A percentile compares a stretch with the other conserved stretches of the same genome.
Conservation (phyloP, 495 filamentous ascomycete genomes). For the Annulohypoxylon moriforme region DNA sequence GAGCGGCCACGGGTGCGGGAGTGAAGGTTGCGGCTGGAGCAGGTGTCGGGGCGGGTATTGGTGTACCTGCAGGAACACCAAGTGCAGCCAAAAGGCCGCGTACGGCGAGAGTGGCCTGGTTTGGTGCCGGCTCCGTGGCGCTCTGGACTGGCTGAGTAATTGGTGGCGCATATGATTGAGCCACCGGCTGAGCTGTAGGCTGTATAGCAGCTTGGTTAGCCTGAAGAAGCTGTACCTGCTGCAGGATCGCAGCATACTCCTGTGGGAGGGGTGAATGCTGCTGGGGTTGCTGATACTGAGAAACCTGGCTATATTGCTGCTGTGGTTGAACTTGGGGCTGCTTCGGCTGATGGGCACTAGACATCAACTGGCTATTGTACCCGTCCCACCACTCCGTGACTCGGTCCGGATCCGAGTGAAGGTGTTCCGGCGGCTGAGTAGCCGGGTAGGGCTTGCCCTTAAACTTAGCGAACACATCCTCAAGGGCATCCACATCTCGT, state of each 20-base stretch:
- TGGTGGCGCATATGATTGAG: conserved; percentile 9
- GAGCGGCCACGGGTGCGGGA: background rate
- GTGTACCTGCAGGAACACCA: background rate
- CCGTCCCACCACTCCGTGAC: conserved; percentile 49
- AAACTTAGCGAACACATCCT: conserved; percentile 46
- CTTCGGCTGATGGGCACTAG: conserved; percentile 33
- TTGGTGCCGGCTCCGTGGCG: conserved; percentile 6
- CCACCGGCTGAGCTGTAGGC: background rate
- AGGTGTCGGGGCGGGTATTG: conserved; percentile 3
- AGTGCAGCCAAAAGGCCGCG: conserved; percentile 36
- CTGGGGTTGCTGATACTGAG: conserved; percentile 31
- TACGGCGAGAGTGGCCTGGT: conserved; percentile 2
- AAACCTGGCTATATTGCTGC: background rate
- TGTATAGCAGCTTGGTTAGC: conserved; percentile 35
- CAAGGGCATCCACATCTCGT: conserved; percentile 44
- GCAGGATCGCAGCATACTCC: conserved; percentile 35
- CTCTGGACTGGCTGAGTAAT: conserved; percentile 22
- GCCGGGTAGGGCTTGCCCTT: conserved; percentile 48
- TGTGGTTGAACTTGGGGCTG: conserved; percentile 18
- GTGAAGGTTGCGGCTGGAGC: background rate
- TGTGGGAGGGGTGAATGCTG: conserved; percentile 2
- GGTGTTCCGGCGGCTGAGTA: conserved; percentile 48
- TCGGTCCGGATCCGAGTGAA: conserved; percentile 38
- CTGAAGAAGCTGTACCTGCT: conserved; percentile 48
- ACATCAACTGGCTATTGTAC: conserved; percentile 46